Conservation (phyloP, 768 basidiomycete species). For the Boletellus ananiceps region DNA sequence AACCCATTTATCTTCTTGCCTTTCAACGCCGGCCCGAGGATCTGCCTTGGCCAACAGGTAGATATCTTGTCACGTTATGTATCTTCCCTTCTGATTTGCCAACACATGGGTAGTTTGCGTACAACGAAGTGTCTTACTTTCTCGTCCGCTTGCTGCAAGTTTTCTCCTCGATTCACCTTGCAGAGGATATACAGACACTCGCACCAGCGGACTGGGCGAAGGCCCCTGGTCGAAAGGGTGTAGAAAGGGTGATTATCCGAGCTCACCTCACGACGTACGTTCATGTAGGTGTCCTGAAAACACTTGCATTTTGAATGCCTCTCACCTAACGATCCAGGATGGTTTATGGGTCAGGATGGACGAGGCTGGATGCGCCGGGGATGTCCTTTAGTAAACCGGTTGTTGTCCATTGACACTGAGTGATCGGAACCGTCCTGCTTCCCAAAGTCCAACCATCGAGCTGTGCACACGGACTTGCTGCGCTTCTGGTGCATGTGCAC, state of each 20-base stretch:
- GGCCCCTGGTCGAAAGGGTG: conserved; percentile 33
- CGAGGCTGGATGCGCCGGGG: conserved; percentile 5
- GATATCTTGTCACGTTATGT: background rate
- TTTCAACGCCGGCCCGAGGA: conserved; percentile 38
- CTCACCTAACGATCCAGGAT: conserved; percentile 11
- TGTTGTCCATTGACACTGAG: background rate
- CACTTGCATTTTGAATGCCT: background rate
- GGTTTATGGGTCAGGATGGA: conserved; percentile 28
- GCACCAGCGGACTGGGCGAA: conserved; percentile 44
- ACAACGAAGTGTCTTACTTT: conserved; percentile 61
- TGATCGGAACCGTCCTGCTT: background rate
- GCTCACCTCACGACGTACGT: conserved; percentile 53
- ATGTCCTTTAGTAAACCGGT: background rate
- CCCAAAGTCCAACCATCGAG: background rate
- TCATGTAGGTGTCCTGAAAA: conserved; percentile 30
- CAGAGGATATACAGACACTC: conserved; percentile 40
- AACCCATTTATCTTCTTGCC: conserved; percentile 51
- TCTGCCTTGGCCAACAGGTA: conserved; percentile 38
- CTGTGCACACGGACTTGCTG: too few species aligned
- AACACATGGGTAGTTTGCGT: conserved; percentile 47
- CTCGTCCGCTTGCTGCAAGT: conserved; percentile 55
- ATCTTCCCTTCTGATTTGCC: background rate
- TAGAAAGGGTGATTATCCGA: conserved; percentile 43
- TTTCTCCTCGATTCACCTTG: conserved; percentile 45
- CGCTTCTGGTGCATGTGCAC: too few species aligned